Base-by-base conservation (phyloP, 2,329 filamentous ascomycete genomes). In the Pseudogymnoascus sp. region DNA sequence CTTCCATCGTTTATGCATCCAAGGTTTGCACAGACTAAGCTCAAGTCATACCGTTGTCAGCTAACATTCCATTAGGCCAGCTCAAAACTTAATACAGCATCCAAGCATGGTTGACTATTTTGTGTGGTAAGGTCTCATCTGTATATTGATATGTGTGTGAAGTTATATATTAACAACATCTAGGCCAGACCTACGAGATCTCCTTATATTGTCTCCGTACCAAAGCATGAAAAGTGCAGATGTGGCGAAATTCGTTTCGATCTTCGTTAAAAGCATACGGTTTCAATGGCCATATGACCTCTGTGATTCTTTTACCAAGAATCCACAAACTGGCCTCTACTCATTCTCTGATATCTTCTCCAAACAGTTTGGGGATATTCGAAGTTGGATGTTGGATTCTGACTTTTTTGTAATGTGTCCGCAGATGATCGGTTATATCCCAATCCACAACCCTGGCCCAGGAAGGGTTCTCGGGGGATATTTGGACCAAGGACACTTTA, bases 351-450 rank as follows among this genome's bases (percentile, higher is more conserved):
- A 21, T 29, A 13, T n/a, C 50, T 56, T 56, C n/a, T 33, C 5
- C 11, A 56, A 33, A 56, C 50, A 56, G 19, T 56, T 56, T 4
- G 50, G 15, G 19, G 50, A 56, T 56, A 56, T 56, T 19, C 50
- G 50, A 19, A 56, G 50, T 56, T 56, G 50, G 50, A 56, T 56
- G 50, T 19, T 56, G n/a, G 50, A 56, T 33, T 56, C 50, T 10
- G 50, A 56, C 50, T 56, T 56, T 33, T 56, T 56, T 33, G 50
- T 56, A 19, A 56, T 56, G 50, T 56, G 50, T 10, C 50, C 50
- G 3, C 50, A 56, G 50, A 33, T 56, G 50, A 56, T 56, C 15
- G 50, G 50, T 15, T 56, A 56, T 13, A 56, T 56, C 17, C 50
- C 50, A 56, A 56, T 56, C 6, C 29, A 56, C 29, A 56, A 56